These are phyloP conservation scores for Globisporangium uncinulatum DNA, from an alignment of 352 stramenopile genomes.

Conservation along the genomic window DNA sequence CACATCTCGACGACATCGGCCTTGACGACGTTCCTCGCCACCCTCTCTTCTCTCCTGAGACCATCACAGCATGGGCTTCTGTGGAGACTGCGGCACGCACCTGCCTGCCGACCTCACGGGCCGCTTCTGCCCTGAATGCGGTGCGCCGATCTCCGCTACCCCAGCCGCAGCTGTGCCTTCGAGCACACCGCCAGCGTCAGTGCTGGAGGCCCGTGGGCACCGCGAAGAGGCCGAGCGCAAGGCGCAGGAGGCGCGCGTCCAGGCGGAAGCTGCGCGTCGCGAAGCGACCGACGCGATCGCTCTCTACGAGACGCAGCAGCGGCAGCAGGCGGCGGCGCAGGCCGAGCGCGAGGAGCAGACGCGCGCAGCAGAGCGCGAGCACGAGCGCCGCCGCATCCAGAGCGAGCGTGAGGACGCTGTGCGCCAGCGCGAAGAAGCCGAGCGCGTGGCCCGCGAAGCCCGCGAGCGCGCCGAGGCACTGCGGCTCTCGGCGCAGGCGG, in stretches of 20 bases:
- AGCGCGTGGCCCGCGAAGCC: constrained; percentile 48
- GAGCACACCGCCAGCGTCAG: constrained; percentile 6
- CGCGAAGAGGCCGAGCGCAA: constrained; percentile 49
- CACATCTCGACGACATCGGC: background rate
- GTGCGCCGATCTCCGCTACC: constrained; percentile 17
- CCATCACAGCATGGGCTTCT: constrained; percentile 60
- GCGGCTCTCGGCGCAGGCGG: constrained; percentile 46
- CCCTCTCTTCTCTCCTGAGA: background rate
- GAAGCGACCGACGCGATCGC: constrained; percentile 37
- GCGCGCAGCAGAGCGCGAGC: constrained; percentile 16
- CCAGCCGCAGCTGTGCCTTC: constrained; percentile 1
- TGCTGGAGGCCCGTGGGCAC: constrained; percentile 20
- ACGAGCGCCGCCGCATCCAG: constrained; percentile 48
- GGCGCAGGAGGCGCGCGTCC: constrained; percentile 29
- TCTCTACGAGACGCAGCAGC: constrained; percentile 46
- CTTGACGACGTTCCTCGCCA: background rate
- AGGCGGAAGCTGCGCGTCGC: constrained; percentile 35
- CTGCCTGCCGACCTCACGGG: constrained; percentile 46
- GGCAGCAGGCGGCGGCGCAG: constrained; percentile 29
- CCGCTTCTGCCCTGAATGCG: constrained; percentile 74
- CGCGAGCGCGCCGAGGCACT: constrained; percentile 64
- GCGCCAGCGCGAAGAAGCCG: constrained; percentile 46
- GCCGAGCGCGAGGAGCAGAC: constrained; percentile 25
- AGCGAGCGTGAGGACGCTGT: constrained; percentile 37
- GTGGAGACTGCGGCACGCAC: constrained; percentile 71